Evolutionary conservation across 192 early-diverging fungal species (phyloP), one percentile per base, ranked within the genome.

Genomic region (Funneliformis mosseae): DNA sequence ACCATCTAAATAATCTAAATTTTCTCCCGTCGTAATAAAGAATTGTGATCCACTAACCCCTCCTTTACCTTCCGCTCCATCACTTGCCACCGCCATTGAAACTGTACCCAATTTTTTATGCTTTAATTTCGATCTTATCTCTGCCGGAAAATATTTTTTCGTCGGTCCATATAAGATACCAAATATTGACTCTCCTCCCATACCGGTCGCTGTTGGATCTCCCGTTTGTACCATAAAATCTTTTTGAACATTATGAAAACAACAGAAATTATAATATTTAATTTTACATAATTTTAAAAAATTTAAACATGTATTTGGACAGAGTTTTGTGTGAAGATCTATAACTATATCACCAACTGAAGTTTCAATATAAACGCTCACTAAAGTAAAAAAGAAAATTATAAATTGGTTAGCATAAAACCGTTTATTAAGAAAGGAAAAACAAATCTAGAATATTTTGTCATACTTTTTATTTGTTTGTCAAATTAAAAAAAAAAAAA

Each of bases 231-330:
- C 90, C 87, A 92, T 93, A 77, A 96, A 96, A 76, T 93, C 88
- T 78, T 92, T 89, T 80, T 93, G 91, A 16, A 97, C 91, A 83
- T 94, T 93, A 84, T 94, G 91, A 77, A 96, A 95, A 50, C 92
- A 89, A 28, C 88, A 83, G 73, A 89, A 96, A 87, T 97, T 96
- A 85, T 95, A 96, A 79, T 92, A 92, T 79, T 97, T 97, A 71
- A 90, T 86, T 81, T 98, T 97, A 83, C 95, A 96, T 11, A 97
- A 89, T 82, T 97, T 96, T 46, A 97, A 74, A 79, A 97, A 97
- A 80, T 97, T 97, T 81, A 89, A 84, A 41, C 87, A 87, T 1
- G 94, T 91, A 23, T 80, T 75, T 8, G 94, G 94, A n/a, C 93
- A 93, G 71, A 90, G 85, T 66, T 93, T 87, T 11, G 89, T 89